A percentile compares a stretch with the other conserved stretches of the same genome.
Evolutionary conservation across 371 early-diverging fungal genomes (phyloP).

Genomic region (Lichtheimia hyalospora): DNA sequence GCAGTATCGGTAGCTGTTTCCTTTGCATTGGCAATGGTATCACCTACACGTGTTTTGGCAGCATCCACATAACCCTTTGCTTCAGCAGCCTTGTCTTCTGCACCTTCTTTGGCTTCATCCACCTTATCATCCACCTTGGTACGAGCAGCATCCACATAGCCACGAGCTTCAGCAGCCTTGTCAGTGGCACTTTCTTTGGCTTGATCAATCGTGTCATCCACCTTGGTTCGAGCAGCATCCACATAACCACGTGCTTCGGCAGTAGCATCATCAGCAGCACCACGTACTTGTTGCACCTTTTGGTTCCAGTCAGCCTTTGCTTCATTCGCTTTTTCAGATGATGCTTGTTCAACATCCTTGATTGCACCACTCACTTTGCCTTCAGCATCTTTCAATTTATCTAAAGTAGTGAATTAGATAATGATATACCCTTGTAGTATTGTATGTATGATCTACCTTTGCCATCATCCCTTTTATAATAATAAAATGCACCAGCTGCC

Average conservation of each 20-base stretch:
- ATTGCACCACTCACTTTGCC: not conserved
- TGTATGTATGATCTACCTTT: not conserved
- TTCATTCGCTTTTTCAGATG: not conserved
- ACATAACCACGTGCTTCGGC: constrained; percentile 3
- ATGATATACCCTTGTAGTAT: too few relatives aligned
- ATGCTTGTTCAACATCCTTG: constrained; percentile 1
- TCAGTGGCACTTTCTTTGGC: constrained; percentile 4
- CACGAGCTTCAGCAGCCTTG: not conserved
- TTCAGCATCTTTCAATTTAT: not conserved
- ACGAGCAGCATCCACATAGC: constrained; percentile 1
- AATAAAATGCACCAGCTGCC: not conserved
- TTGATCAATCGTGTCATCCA: not conserved
- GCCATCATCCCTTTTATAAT: not conserved
- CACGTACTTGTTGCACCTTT: not conserved
- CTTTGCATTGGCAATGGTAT: constrained; percentile 8
- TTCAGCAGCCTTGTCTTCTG: constrained; percentile 5
- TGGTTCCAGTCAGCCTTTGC: not conserved
- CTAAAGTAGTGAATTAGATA: not conserved
- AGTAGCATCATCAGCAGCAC: constrained; percentile 4
- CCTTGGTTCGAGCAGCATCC: constrained; percentile 8
- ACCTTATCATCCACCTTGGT: constrained; percentile 1
- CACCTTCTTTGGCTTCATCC: constrained; percentile 7
- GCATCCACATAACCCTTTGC: constrained; percentile 10
- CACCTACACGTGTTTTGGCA: constrained; percentile 6
- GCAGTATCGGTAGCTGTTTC: constrained; percentile 5